Base-by-base conservation (phyloP, 139 green algal species). In the Chlamydomonas sp. region DNA sequence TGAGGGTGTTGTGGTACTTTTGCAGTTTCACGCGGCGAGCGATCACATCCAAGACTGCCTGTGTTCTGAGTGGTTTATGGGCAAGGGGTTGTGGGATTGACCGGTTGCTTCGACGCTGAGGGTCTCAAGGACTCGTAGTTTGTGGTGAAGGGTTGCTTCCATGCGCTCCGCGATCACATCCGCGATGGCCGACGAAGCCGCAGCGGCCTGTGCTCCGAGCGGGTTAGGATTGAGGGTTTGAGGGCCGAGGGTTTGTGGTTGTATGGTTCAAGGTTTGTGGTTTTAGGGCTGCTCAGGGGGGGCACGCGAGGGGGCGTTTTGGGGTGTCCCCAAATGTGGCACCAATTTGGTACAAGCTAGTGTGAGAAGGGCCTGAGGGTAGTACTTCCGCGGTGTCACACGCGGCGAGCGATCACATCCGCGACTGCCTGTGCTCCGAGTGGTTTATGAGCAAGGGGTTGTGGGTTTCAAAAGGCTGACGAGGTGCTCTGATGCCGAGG, bases 111-210 rank as follows among this genome's bases (percentile, higher is more conserved):
- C n/a, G n/a, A n/a, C n/a, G n/a, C n/a, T n/a, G n/a, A n/a, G n/a
- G n/a, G n/a, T n/a, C n/a, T n/a, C n/a, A n/a, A n/a, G n/a, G n/a
- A n/a, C n/a, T n/a, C n/a, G n/a, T n/a, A n/a, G n/a, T n/a, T n/a
- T n/a, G n/a, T n/a, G n/a, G n/a, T n/a, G n/a, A n/a, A n/a, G n/a
- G n/a, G n/a, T n/a, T n/a, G n/a, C n/a, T n/a, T n/a, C n/a, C n/a
- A n/a, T n/a, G 13, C 97, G 74, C 35, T 87, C 76, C 4, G 50
- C 22, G 2, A 34, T 43, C 34, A 83, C 69, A 57, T 73, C 58
- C 16, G 6, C 38, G 2, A 26, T 75, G 5, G 65, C 66, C 20
- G 34, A 67, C 13, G 58, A 29, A 2, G 65, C 66, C 1, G 77
- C 77, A 1, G 73, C 65, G 1, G 47, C 36, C 39, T 64, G 54